Evolutionary conservation across 192 early-diverging fungal genomes (phyloP).

Genomic region (Polychytrium aggregatum): DNA sequence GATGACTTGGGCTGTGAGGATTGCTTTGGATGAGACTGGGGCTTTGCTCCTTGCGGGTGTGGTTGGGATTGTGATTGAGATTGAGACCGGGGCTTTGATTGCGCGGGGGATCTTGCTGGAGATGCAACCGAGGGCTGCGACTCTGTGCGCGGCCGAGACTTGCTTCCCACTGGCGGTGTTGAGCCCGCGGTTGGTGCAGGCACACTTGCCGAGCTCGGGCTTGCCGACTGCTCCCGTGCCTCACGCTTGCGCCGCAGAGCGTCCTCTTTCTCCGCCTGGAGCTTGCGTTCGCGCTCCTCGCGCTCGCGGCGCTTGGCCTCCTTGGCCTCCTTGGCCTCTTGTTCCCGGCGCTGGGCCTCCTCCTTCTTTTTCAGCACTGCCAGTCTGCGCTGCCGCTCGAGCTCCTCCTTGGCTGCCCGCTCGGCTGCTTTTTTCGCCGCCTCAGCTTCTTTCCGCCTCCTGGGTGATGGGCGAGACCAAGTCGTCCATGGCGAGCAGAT

Average conservation of each 20-base stretch:
- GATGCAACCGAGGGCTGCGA: no score
- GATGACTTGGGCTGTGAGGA: no score
- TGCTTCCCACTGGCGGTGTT: no score
- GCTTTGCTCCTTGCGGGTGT: not conserved
- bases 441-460: constrained; percentile 15
- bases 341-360: constrained; percentile 36
- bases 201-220: constrained; percentile 1
- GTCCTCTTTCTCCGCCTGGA: not conserved
- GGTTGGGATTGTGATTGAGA: not conserved
- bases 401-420: constrained; percentile 24
- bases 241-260: not conserved
- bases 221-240: not conserved
- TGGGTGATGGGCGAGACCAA: not conserved
- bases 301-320: constrained; percentile 9
- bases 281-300: constrained; percentile 7
- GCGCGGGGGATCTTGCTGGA: no score
- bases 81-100: no score
- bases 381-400: constrained; percentile 6
- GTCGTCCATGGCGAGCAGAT: no score
- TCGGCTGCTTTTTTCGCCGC: constrained; percentile 28
- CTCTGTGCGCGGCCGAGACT: no score
- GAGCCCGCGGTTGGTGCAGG: no score
- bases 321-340: constrained; percentile 3
- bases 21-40: not conserved
- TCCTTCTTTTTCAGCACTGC: constrained; percentile 10